Evolutionary conservation across 805 yeast species (phyloP).

Genomic region (Yarrowia deformans): DNA sequence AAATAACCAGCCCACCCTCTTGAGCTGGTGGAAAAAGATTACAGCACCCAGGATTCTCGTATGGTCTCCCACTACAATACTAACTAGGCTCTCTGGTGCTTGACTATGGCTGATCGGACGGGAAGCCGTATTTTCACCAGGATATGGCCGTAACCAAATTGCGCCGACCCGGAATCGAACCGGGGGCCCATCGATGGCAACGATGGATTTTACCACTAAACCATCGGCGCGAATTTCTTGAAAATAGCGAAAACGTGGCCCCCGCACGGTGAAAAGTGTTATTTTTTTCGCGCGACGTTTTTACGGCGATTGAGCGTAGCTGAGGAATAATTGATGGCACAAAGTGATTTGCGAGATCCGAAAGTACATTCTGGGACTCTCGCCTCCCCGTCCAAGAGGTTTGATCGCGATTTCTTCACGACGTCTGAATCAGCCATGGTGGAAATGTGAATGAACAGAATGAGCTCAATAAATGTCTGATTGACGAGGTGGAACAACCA

Average conservation of each 20-base stretch:
- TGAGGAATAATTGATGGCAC: not conserved
- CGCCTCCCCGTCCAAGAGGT: too few relatives aligned
- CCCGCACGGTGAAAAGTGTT: not conserved
- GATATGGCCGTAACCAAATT: conserved; percentile 38
- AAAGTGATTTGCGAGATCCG: not conserved
- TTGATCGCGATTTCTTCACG: too few relatives aligned
- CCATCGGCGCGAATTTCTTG: conserved; percentile 26
- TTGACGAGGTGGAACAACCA: too few relatives aligned
- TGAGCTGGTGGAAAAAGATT: conserved; percentile 1
- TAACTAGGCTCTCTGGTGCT: conserved; percentile 39
- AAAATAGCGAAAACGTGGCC: not conserved
- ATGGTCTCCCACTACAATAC: conserved; percentile 39
- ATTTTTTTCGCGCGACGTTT: not conserved
- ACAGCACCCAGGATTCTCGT: conserved; percentile 39
- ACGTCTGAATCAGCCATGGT: too few relatives aligned
- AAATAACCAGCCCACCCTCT: not conserved
- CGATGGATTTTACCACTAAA: conserved; percentile 39
- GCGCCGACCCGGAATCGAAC: conserved; percentile 40
- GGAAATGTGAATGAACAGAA: too few relatives aligned
- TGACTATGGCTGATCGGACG: conserved; percentile 39
- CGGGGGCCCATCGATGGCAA: conserved; percentile 40
- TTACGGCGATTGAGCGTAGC: not conserved
- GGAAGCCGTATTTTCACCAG: conserved; percentile 40
- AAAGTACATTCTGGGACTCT: not conserved
- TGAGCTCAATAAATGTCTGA: too few relatives aligned